Percentiles rank a stretch among this genome's conserved stretches.
Evolutionary conservation across 768 basidiomycete genomes (phyloP).

Genomic region (Pleurotus tuber-regium): DNA sequence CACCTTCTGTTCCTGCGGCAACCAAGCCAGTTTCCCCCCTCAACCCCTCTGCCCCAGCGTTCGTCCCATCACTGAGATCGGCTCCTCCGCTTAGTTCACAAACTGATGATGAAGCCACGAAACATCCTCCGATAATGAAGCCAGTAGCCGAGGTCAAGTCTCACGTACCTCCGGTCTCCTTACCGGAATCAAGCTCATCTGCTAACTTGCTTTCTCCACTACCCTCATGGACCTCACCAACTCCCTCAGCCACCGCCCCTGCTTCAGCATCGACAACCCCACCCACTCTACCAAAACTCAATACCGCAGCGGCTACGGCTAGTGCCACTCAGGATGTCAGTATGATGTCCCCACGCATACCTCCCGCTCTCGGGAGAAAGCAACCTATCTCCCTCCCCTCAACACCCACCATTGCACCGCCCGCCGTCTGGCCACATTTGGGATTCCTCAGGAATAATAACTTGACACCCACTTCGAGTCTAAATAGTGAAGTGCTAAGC

Average conservation of each 20-base stretch:
- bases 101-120: neutral
- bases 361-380: conserved; percentile 36
- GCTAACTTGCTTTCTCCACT: conserved; percentile 1
- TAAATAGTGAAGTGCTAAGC: conserved; percentile 37
- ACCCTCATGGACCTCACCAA: conserved; percentile 9
- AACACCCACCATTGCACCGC: conserved; percentile 34
- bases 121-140: neutral
- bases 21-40: too few relatives aligned
- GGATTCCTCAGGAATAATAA: conserved; percentile 30
- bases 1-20: too few relatives aligned
- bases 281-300: conserved; percentile 32
- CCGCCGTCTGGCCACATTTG: conserved; percentile 29
- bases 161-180: neutral
- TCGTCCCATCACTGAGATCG: conserved; percentile 22
- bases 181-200: neutral
- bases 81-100: conserved; percentile 32
- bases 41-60: conserved; percentile 1
- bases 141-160: neutral
- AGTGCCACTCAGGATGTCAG: conserved; percentile 6
- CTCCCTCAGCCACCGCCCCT: conserved; percentile 7
- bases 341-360: conserved; percentile 28
- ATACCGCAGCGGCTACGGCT: conserved; percentile 21
- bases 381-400: conserved; percentile 47
- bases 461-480: conserved; percentile 20
- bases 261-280: conserved; percentile 16